phyloP scores from a whole-genome alignment of 2,329 filamentous ascomycete genomes.

The Phoma sp. region DNA sequence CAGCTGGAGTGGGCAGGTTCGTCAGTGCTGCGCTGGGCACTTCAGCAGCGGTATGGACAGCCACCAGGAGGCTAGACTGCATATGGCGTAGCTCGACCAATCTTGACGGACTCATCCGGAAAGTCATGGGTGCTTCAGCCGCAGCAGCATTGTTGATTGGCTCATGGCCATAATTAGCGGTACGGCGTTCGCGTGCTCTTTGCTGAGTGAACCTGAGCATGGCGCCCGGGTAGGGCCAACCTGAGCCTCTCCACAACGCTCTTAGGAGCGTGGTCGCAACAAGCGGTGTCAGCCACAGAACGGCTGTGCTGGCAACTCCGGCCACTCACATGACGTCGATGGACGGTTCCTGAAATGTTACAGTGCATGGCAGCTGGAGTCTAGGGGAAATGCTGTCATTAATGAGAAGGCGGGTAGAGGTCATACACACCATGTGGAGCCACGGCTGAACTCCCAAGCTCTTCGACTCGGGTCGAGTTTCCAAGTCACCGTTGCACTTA shows the following conservation, averaged over 20 bases:
- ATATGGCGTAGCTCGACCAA: constrained; percentile 30
- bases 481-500: constrained; percentile 41
- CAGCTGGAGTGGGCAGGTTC: constrained; percentile 39
- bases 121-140: constrained; percentile 29
- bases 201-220: constrained; percentile 36
- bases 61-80: constrained; percentile 26
- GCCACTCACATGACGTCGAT: constrained; percentile 43
- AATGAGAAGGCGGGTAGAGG: constrained; percentile 32
- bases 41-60: constrained; percentile 39
- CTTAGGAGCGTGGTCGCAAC: constrained; percentile 27
- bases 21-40: constrained; percentile 34
- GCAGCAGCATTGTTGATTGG: constrained; percentile 36
- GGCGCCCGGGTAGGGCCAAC: constrained; percentile 32
- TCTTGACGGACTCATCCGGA: constrained; percentile 33
- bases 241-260: constrained; percentile 34
- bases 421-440: constrained; percentile 41
- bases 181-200: constrained; percentile 40
- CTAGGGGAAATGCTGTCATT: constrained; percentile 39
- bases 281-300: constrained; percentile 43
- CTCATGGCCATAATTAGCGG: constrained; percentile 36
- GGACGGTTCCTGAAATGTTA: constrained; percentile 28
- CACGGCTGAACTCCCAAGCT: constrained; percentile 39
- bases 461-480: constrained; percentile 23
- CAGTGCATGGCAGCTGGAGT: constrained; percentile 40
- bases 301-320: constrained; percentile 42